Percentiles rank a stretch among this genome's conserved stretches.
Evolutionary conservation across 192 early-diverging fungal species (phyloP).

Genomic region (Coemansia sp.): DNA sequence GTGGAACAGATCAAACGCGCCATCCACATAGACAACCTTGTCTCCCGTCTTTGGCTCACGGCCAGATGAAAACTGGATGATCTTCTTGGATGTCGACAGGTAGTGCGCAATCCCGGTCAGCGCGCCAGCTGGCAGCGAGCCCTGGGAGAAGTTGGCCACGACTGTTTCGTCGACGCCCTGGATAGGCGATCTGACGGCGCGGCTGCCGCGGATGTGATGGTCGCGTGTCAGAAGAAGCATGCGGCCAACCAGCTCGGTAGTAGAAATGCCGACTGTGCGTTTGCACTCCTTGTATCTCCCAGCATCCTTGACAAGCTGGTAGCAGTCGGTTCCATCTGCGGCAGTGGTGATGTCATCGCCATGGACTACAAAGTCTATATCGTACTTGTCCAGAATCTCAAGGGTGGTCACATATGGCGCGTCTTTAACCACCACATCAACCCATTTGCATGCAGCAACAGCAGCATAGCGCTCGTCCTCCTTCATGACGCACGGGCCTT

Average conservation of each 20-base stretch:
- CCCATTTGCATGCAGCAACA: slow-evolving; percentile 97
- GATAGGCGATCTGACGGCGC: slow-evolving; percentile 56
- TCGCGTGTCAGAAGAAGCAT: slow-evolving; percentile 91
- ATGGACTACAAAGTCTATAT: slow-evolving; percentile 94
- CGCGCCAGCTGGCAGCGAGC: slow-evolving; percentile 26
- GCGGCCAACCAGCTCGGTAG: slow-evolving; percentile 92
- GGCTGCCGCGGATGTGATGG: slow-evolving; percentile 73
- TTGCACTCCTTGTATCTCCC: slow-evolving; percentile 94
- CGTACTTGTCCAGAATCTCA: slow-evolving; percentile 79
- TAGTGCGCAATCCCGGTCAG: slow-evolving; percentile 78
- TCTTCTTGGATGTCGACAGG: slow-evolving; percentile 80
- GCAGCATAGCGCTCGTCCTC: slow-evolving; percentile 95
- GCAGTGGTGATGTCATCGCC: slow-evolving; percentile 97
- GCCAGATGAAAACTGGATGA: slow-evolving; percentile 89
- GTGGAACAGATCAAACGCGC: slow-evolving; percentile 96
- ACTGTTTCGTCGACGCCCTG: slow-evolving; percentile 57
- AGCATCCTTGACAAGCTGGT: slow-evolving; percentile 92
- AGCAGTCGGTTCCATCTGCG: slow-evolving; percentile 96
- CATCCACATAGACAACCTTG: slow-evolving; percentile 91
- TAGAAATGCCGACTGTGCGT: slow-evolving; percentile 94
- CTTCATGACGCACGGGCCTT: slow-evolving; percentile 96
- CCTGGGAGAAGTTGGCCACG: slow-evolving; percentile 48
- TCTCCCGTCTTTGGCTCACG: slow-evolving; percentile 73
- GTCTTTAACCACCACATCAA: slow-evolving; percentile 85
- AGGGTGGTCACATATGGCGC: slow-evolving; percentile 92